Base-by-base conservation (phyloP, 1,139 yeast species). In the Zhuliangozyma parablackwelliae region DNA sequence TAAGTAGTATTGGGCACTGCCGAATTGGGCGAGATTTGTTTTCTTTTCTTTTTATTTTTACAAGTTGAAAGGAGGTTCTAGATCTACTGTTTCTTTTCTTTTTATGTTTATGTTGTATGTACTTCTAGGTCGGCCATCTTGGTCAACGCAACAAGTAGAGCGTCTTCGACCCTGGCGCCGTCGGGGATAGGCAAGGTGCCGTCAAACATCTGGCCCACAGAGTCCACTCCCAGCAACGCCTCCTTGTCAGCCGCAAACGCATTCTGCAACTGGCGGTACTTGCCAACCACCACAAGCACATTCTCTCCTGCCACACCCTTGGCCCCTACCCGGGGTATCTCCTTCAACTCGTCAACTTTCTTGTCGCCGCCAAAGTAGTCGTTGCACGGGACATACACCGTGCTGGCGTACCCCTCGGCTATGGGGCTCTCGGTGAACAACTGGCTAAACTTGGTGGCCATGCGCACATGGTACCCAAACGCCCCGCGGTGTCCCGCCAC, bases 401-500 rank as follows among this genome's bases (percentile, higher is more conserved):
- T 72, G 45, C 77, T 78, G 1, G 82, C 69, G 55, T 88, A 89
- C 0, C 96, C 96, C 6, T 78, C 79, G 9, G 78, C 70, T 36
- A 70, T 71, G 3, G 82, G 68, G 35, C 84, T 71, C 50, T 83
- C 86, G 7, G 94, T 82, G 58, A 87, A 89, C 0, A 89, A 61
- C 12, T 78, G 67, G 33, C 79, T 75, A 50, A 88, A 80, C 9
- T 65, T 56, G 35, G 67, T 65, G 3, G 85, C 86, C 12, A 82
- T 62, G 40, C 97, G 68, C 3, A 89, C 90, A 42, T 73, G 77
- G 57, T 84, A 89, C 0, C 95, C 96, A 57, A 80, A 85, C 6
- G 82, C 67, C 7, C 78, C 67, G 43, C 72, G 72, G 28, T 75
- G 72, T 0, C 89, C 89, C 5, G 66, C 61, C 4, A 60, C 50